phyloP scores from a whole-genome alignment of 495 filamentous ascomycete species.

The Amniculicola lignicola region DNA sequence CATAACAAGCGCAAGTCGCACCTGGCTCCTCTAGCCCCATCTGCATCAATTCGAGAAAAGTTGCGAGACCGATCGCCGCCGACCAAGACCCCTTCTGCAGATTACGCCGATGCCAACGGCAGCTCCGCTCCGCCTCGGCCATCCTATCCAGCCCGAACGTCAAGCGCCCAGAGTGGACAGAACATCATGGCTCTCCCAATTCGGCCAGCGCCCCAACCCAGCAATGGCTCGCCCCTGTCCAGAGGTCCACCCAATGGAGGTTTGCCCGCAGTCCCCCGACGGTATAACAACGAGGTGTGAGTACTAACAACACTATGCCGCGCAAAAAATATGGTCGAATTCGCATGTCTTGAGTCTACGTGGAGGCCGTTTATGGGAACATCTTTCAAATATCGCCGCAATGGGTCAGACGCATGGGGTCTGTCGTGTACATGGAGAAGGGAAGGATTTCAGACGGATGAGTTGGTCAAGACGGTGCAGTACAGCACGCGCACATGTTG shows the following conservation, averaged over 20 bases:
- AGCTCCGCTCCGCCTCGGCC: slow-evolving; percentile 23
- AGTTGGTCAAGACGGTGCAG: too few species aligned
- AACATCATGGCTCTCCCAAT: slow-evolving; percentile 34
- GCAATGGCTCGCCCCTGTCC: slow-evolving; percentile 6
- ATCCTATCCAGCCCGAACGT: slow-evolving; percentile 28
- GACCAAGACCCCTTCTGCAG: slow-evolving; percentile 11
- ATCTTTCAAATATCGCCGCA: too few species aligned
- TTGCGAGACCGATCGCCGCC: slow-evolving; percentile 27
- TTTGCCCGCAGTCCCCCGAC: slow-evolving; percentile 20
- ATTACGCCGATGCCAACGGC: slow-evolving; percentile 19
- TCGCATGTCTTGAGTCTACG: neutral
- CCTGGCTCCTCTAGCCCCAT: slow-evolving; percentile 44
- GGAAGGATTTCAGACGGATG: too few species aligned
- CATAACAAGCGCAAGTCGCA: slow-evolving; percentile 89
- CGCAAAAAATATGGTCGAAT: neutral
- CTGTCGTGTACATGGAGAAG: slow-evolving; percentile 1
- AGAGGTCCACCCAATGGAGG: slow-evolving; percentile 20
- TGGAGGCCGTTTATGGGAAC: too few species aligned
- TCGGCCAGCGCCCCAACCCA: slow-evolving; percentile 27
- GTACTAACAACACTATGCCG: neutral
- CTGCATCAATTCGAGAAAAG: slow-evolving; percentile 25
- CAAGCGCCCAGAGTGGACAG: slow-evolving; percentile 30
- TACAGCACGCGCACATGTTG: slow-evolving; percentile 1
- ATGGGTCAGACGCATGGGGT: neutral
- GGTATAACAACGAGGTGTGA: slow-evolving; percentile 32